These are phyloP conservation scores for Cladochytrium tenue DNA, from an alignment of 371 early-diverging fungal genomes.

Conservation along the genomic window DNA sequence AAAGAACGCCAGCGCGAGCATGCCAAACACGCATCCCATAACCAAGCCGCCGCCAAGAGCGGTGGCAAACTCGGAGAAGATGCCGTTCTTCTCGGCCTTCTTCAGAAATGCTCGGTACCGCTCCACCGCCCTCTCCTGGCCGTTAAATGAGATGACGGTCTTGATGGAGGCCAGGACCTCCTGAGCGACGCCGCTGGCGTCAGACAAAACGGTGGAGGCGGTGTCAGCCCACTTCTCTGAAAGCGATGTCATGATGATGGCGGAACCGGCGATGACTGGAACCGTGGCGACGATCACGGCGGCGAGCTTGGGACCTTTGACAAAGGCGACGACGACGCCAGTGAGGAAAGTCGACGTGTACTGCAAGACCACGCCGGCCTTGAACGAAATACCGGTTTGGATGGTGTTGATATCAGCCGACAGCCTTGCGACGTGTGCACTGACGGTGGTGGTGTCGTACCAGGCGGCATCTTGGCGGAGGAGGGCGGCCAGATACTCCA, in stretches of 20 bases:
- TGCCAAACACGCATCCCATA: slow-evolving; percentile 30
- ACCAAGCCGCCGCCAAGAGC: slow-evolving; percentile 31
- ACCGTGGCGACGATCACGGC: slow-evolving; percentile 75
- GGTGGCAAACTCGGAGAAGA: slow-evolving; percentile 33
- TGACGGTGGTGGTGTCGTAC: slow-evolving; percentile 72
- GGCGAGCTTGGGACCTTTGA: slow-evolving; percentile 82
- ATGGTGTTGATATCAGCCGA: slow-evolving; percentile 52
- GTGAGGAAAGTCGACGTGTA: slow-evolving; percentile 72
- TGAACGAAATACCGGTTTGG: slow-evolving; percentile 75
- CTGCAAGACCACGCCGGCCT: slow-evolving; percentile 73
- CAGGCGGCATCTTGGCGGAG: slow-evolving; percentile 89
- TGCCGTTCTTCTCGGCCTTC: slow-evolving; percentile 36
- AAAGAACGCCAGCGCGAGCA: slow-evolving; percentile 42
- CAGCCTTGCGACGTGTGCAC: slow-evolving; percentile 66
- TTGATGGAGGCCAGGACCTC: slow-evolving; percentile 85
- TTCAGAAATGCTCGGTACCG: slow-evolving; percentile 57
- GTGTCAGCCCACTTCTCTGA: slow-evolving; percentile 50
- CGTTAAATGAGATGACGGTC: slow-evolving; percentile 84
- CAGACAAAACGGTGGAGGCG: slow-evolving; percentile 61
- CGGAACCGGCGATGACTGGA: slow-evolving; percentile 47
- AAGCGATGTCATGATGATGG: slow-evolving; percentile 67
- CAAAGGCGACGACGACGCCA: slow-evolving; percentile 85
- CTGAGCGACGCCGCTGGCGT: slow-evolving; percentile 80
- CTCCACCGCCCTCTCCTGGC: slow-evolving; percentile 66
- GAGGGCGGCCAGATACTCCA: slow-evolving; percentile 37